Conservation (phyloP, 2,329 filamentous ascomycete genomes). For the Aspergillus eucalypticola region DNA sequence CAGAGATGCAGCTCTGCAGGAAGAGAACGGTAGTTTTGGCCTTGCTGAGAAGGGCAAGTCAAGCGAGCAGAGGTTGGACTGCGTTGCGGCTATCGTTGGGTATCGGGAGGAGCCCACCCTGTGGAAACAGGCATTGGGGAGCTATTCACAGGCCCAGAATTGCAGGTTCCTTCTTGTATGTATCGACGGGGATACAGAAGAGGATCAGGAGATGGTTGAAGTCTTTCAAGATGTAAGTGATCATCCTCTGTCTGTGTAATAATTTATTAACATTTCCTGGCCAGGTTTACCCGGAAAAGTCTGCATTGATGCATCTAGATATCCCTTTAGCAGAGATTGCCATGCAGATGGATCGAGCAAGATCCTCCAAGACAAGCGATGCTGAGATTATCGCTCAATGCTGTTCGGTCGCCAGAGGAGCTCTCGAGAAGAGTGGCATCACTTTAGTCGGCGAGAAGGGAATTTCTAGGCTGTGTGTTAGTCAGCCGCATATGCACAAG, state of each 20-base stretch:
- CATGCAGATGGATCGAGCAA: conserved; percentile 15
- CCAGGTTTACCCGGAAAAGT: conserved; percentile 26
- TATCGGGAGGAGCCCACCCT: conserved; percentile 34
- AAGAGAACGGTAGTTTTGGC: conserved; percentile 17
- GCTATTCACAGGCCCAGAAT: conserved; percentile 28
- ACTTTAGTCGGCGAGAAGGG: conserved; percentile 14
- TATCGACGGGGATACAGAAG: conserved; percentile 31
- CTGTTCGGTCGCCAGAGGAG: conserved; percentile 23
- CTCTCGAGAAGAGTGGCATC: conserved; percentile 21
- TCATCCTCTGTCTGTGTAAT: not conserved
- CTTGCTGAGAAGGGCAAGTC: not conserved
- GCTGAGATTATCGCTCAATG: conserved; percentile 25
- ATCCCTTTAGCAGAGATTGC: conserved; percentile 30
- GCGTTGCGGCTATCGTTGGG: conserved; percentile 32
- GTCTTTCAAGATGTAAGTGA: conserved; percentile 21
- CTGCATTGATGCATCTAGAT: conserved; percentile 25
- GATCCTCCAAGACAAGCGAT: conserved; percentile 10
- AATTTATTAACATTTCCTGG: not conserved
- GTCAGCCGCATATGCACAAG: conserved; percentile 42
- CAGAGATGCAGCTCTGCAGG: conserved; percentile 16
- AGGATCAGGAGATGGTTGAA: conserved; percentile 33
- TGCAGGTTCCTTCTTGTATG: conserved; percentile 31
- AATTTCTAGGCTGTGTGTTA: conserved; percentile 31
- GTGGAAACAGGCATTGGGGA: conserved; percentile 30
- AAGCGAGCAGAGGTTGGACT: conserved; percentile 18